Evolutionary conservation across 2,329 filamentous ascomycete genomes (phyloP).

Genomic region (Aphanocladium album): DNA sequence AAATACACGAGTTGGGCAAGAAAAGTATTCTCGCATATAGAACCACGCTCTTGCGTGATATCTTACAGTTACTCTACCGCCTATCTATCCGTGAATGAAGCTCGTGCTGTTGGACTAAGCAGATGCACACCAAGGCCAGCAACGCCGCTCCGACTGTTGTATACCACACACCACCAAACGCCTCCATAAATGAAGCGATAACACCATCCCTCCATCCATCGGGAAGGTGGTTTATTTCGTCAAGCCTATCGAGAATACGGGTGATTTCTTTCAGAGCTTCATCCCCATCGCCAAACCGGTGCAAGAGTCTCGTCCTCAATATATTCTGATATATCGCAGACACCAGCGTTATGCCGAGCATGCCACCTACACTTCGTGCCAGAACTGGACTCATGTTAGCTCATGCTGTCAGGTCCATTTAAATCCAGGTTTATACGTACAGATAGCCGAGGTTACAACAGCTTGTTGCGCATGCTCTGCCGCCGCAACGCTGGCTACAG

Average conservation of each 20-base stretch:
- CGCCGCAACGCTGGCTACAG: conserved; percentile 74
- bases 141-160: conserved; percentile 47
- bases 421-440: conserved; percentile 25
- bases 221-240: conserved; percentile 64
- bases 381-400: conserved; percentile 26
- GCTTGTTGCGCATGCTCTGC: conserved; percentile 81
- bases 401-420: background rate
- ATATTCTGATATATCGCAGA: conserved; percentile 82
- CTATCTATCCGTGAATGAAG: conserved; percentile 43
- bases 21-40: too few relatives aligned
- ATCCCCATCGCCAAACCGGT: conserved; percentile 59
- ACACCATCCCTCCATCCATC: conserved; percentile 65
- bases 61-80: background rate
- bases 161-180: conserved; percentile 70
- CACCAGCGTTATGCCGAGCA: conserved; percentile 49
- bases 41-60: background rate
- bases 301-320: conserved; percentile 60
- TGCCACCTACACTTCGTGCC: conserved; percentile 41
- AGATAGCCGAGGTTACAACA: conserved; percentile 79
- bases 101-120: conserved; percentile 72
- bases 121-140: conserved; percentile 39
- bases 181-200: conserved; percentile 67
- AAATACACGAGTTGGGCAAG: too few relatives aligned
- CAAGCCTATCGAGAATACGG: conserved; percentile 66
- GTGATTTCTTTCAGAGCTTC: conserved; percentile 63